These are phyloP conservation scores for Ascobolus immersus DNA, from an alignment of 495 filamentous ascomycete genomes.

Conservation along the genomic window DNA sequence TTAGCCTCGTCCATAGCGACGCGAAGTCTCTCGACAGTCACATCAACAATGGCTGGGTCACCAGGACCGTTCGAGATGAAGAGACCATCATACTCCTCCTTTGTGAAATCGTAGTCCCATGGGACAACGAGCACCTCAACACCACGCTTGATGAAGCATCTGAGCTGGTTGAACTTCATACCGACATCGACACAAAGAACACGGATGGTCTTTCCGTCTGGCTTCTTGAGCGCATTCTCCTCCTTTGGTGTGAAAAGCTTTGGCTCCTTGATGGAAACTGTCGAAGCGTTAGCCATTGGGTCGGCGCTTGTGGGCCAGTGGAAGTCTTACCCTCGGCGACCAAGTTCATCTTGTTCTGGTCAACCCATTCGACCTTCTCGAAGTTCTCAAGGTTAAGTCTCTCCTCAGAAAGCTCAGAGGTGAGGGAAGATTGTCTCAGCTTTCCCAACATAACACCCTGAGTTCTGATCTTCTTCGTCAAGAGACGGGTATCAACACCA, in stretches of 20 bases:
- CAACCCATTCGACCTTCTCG: slow-evolving; percentile 59
- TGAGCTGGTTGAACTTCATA: slow-evolving; percentile 88
- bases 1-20: slow-evolving; percentile 44
- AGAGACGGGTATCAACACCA: slow-evolving; percentile 85
- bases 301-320: slow-evolving; percentile 3
- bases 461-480: slow-evolving; percentile 87
- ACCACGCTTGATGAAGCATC: slow-evolving; percentile 74
- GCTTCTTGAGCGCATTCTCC: slow-evolving; percentile 45
- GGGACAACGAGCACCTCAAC: slow-evolving; percentile 85
- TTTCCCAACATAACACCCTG: slow-evolving; percentile 30
- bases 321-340: slow-evolving; percentile 61
- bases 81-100: slow-evolving; percentile 54
- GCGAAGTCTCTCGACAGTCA: slow-evolving; percentile 49
- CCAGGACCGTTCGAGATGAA: slow-evolving; percentile 96
- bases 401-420: not conserved
- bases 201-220: slow-evolving; percentile 57
- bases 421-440: too few species aligned
- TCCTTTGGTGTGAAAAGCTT: slow-evolving; percentile 52
- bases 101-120: slow-evolving; percentile 82
- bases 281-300: not conserved
- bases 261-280: slow-evolving; percentile 67
- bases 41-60: slow-evolving; percentile 61
- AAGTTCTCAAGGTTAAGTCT: slow-evolving; percentile 23
- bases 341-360: slow-evolving; percentile 78
- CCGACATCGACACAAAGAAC: slow-evolving; percentile 87